Base-by-base conservation (phyloP, 2,329 filamentous ascomycete genomes). In the Ophiostoma sp. region DNA sequence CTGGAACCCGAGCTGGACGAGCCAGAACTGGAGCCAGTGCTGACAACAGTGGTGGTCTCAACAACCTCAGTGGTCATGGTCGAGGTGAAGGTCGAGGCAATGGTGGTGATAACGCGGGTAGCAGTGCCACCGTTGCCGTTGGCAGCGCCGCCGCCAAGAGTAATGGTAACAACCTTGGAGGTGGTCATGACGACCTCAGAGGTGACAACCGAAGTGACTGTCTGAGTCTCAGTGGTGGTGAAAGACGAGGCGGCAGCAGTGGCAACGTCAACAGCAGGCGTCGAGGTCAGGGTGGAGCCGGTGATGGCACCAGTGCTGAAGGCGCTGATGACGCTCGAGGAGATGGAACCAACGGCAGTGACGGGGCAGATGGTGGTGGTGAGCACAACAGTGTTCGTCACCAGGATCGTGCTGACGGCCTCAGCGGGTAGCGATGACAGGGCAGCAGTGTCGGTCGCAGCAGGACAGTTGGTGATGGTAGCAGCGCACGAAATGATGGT, bases 331-430 rank as follows among this genome's bases (percentile, higher is more conserved):
- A 83, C 75, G 77, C 81, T 80, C 8, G 82, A 82, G 31, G 82
- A 79, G 79, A 83, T 81, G 73, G 81, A 79, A 15, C 76, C 74
- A n/a, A 81, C 82, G 6, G 80, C 82, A 2, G 81, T 80, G 52
- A 84, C 82, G 70, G 84, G 83, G 81, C 83, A 84, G 73, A 84
- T 78, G 59, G 82, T 82, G 64, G 81, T 82, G 70, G 81, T 80
- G n/a, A 84, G 76, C 33, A 80, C 76, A 69, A 83, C 75, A 17
- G 80, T 81, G 74, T 83, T 79, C 15, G 83, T 85, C 42, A 84
- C 81, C 33, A 83, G 76, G 61, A 79, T 78, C 45, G 79, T 80
- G 52, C 76, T 75, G 19, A 80, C 77, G 7, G 79, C 79, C 52
- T 77, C 76, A 36, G 77, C 70, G 11, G 81, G 79, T 55, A 82